phyloP scores from a whole-genome alignment of 176 grass and related monocot species.

The Typha latifolia region DNA sequence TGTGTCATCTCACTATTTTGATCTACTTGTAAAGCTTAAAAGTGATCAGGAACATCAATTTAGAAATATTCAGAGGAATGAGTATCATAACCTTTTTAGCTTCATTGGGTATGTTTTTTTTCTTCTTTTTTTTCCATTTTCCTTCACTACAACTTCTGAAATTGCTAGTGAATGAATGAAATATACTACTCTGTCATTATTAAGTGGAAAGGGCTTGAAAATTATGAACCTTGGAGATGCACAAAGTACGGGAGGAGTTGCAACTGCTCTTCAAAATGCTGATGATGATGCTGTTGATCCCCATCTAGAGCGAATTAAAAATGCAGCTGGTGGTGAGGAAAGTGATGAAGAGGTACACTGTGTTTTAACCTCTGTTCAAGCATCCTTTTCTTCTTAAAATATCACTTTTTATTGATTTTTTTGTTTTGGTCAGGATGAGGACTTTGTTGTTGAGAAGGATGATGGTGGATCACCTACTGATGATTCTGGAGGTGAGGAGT shows the following conservation, averaged over 20 bases:
- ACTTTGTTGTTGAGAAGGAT: constrained; percentile 95
- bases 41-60: constrained; percentile 32
- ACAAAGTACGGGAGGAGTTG: constrained; percentile 56
- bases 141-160: constrained; percentile 12
- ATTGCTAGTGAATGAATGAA: neutral
- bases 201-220: constrained; percentile 80
- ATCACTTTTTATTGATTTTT: neutral
- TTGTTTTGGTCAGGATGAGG: constrained; percentile 66
- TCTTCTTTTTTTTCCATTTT: neutral
- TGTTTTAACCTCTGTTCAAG: constrained; percentile 5
- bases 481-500: constrained; percentile 83
- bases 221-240: constrained; percentile 89
- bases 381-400: too few species aligned
- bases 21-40: constrained; percentile 29
- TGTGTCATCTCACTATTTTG: constrained; percentile 34
- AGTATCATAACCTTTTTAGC: constrained; percentile 28
- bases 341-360: constrained; percentile 90
- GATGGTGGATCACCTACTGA: constrained; percentile 92
- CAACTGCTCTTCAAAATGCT: constrained; percentile 59
- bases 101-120: constrained; percentile 21
- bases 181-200: neutral
- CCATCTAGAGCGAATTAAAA: constrained; percentile 65
- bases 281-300: constrained; percentile 82
- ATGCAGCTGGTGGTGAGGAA: constrained; percentile 72
- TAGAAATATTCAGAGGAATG: constrained; percentile 34